phyloP scores from a whole-genome alignment of 2,329 filamentous ascomycete genomes.

The Neodidymelliopsis sp. region DNA sequence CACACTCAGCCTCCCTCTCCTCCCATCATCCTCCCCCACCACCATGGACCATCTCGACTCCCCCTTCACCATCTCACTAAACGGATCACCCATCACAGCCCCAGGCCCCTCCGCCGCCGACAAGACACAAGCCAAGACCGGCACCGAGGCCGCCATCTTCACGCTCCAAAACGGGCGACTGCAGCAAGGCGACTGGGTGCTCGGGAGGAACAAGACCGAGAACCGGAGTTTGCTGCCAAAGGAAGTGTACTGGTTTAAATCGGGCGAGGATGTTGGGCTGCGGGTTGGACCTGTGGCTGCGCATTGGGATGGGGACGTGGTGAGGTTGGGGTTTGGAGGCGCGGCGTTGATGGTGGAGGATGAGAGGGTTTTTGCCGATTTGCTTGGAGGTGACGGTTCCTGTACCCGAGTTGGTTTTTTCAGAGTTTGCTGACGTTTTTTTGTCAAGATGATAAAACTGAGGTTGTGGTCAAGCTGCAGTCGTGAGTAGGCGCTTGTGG shows the following conservation, averaged over 20 bases:
- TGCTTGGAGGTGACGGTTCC: constrained; percentile 22
- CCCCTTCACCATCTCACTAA: constrained; percentile 36
- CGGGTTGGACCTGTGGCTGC: constrained; percentile 25
- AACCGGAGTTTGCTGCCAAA: constrained; percentile 36
- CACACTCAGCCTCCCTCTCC: constrained; percentile 12
- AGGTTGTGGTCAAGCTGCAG: constrained; percentile 20
- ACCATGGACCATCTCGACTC: constrained; percentile 33
- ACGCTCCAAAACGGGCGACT: constrained; percentile 31
- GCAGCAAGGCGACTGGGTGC: constrained; percentile 27
- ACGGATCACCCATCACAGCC: constrained; percentile 29
- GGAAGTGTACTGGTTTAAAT: constrained; percentile 35
- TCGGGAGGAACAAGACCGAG: constrained; percentile 30
- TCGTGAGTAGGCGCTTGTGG: no score
- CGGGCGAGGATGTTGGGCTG: constrained; percentile 10
- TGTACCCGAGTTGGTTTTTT: no score
- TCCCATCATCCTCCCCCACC: constrained; percentile 14
- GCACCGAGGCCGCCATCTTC: constrained; percentile 32
- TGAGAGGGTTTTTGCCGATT: constrained; percentile 26
- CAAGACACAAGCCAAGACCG: constrained; percentile 27
- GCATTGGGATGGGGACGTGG: constrained; percentile 24
- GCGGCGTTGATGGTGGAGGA: constrained; percentile 24
- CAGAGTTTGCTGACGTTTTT: constrained; percentile 4
- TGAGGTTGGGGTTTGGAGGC: constrained; percentile 29
- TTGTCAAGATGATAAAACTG: constrained; percentile 9
- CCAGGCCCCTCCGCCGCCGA: constrained; percentile 15